Evolutionary conservation across 305 asterid species (phyloP), one percentile per base, ranked within the genome.

Genomic region (Striga hermonthica): DNA sequence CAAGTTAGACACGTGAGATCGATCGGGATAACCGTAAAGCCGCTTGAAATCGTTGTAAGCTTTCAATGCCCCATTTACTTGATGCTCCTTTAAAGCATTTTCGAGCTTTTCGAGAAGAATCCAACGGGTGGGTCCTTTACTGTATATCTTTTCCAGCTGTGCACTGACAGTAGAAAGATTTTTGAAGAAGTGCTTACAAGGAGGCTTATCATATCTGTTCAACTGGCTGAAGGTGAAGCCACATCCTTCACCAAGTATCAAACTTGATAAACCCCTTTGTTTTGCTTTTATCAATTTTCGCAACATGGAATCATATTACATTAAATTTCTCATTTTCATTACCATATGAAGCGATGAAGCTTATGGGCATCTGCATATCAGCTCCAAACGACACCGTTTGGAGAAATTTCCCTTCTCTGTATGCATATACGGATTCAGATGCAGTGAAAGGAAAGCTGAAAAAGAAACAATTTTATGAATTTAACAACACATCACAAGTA

Each of bases 31-130:
- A 66, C 98, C 96, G 67, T 83, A 79, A 28, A 82, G 62, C 36
- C 80, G 74, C 71, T 79, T 83, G 75, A 83, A 83, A 76, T 82
- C 84, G 61, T 75, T 76, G 74, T 83, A 92, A 15, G 85, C 65
- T 53, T 83, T 83, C 90, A 88, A 92, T 34, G 97, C 95, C 72
- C 86, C 87, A 15, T 78, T 80, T 72, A 90, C 74, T 64, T 73
- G 74, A 71, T 75, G 89, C 72, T 84, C 83, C 67, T 75, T 83
- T 84, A 93, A 65, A 72, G 83, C 83, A 43, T 70, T 81, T 76
- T 81, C 85, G 39, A 88, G 77, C 76, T 85, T 84, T 45, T 72
- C 83, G 55, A 76, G 74, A 80, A 90, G 72, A 59, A 80, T 70
- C 53, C 64, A 68, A 12, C 67, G 78, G 68, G 90, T 62, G 9